phyloP scores from a whole-genome alignment of 371 early-diverging fungal species.

The Mycotypha africana region DNA sequence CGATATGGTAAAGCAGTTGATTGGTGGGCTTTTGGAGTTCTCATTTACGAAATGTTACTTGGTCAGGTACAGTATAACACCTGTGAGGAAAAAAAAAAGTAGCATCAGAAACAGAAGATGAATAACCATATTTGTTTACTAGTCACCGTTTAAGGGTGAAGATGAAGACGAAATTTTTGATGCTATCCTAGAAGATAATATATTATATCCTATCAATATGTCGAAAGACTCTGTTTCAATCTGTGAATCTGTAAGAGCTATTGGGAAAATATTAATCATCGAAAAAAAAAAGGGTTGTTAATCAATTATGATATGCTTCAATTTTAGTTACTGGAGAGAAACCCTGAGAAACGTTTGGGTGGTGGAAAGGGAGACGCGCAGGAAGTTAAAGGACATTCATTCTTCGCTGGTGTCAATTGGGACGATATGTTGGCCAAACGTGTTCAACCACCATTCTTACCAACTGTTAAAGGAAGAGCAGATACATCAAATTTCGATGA shows the following conservation, averaged over 20 bases:
- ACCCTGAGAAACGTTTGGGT: slow-evolving; percentile 81
- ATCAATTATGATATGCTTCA: too few relatives aligned
- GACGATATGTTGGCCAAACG: slow-evolving; percentile 76
- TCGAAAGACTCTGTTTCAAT: slow-evolving; percentile 81
- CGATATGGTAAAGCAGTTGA: slow-evolving; percentile 93
- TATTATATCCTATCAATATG: slow-evolving; percentile 85
- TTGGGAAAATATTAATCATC: too few relatives aligned
- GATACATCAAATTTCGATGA: slow-evolving; percentile 93
- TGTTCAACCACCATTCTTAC: slow-evolving; percentile 81
- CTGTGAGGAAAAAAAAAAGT: too few relatives aligned
- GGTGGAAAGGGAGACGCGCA: slow-evolving; percentile 75
- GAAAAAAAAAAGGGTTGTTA: too few relatives aligned
- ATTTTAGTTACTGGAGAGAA: slow-evolving; percentile 69
- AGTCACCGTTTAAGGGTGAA: slow-evolving; percentile 87
- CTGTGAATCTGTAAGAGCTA: slow-evolving; percentile 67
- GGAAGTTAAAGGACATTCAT: slow-evolving; percentile 87
- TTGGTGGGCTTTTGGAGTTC: slow-evolving; percentile 99
- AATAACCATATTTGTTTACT: slow-evolving; percentile 9
- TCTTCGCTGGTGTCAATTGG: slow-evolving; percentile 90
- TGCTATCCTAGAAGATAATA: slow-evolving; percentile 85
- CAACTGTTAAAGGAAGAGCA: slow-evolving; percentile 67
- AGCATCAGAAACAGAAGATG: too few relatives aligned
- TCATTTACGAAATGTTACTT: slow-evolving; percentile 96
- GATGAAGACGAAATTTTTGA: slow-evolving; percentile 94
- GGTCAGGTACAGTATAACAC: slow-evolving; percentile 56